Evolutionary conservation across 2,329 filamentous ascomycete genomes (phyloP).

Genomic region (Colletotrichum sp.): DNA sequence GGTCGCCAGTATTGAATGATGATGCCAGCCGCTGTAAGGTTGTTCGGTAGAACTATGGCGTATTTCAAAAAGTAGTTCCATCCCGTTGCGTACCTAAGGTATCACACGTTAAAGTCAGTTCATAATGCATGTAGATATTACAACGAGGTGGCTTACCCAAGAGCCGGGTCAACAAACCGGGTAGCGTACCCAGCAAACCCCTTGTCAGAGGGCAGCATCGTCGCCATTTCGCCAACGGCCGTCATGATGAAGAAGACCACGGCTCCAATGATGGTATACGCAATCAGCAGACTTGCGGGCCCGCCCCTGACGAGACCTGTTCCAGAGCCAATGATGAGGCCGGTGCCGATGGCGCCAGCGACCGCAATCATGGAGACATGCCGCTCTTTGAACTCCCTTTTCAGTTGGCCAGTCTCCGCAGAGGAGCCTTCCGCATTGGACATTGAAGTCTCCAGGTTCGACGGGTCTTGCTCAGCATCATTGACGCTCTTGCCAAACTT

Average conservation of each 20-base stretch:
- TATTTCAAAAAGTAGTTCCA: slow-evolving; percentile 56
- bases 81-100: slow-evolving; percentile 46
- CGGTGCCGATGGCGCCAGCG: slow-evolving; percentile 40
- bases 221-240: slow-evolving; percentile 37
- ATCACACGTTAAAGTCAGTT: neutral
- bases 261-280: slow-evolving; percentile 45
- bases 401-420: neutral
- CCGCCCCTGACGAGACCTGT: slow-evolving; percentile 53
- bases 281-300: slow-evolving; percentile 41
- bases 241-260: slow-evolving; percentile 64
- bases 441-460: neutral
- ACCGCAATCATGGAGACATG: slow-evolving; percentile 42
- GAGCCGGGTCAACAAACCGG: slow-evolving; percentile 33
- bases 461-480: neutral
- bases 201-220: slow-evolving; percentile 30
- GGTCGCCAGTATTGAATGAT: slow-evolving; percentile 42
- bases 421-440: neutral
- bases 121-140: neutral
- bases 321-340: slow-evolving; percentile 57
- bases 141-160: slow-evolving; percentile 24
- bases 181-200: slow-evolving; percentile 33
- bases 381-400: slow-evolving; percentile 28
- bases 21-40: slow-evolving; percentile 42
- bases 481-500: neutral
- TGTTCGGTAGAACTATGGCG: slow-evolving; percentile 40